Conservation (phyloP, 1,139 yeast species). For the Sugiyamaella castrensis region DNA sequence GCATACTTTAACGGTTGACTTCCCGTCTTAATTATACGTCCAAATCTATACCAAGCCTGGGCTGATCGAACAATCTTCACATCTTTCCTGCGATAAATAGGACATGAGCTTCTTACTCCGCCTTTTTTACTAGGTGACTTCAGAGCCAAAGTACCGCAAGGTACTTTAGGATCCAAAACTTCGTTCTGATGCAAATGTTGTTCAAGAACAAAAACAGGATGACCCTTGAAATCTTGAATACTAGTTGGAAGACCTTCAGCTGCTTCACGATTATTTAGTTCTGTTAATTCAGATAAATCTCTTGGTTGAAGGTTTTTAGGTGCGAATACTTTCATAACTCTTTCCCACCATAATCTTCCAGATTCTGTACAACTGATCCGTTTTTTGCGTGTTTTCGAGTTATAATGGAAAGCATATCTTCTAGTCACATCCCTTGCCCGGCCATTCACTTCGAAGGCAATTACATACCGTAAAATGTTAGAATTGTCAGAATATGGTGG, state of each 20-base stretch:
- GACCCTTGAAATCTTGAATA: slow-evolving; percentile 77
- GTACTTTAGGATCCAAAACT: slow-evolving; percentile 63
- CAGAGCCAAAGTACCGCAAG: slow-evolving; percentile 65
- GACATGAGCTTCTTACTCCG: slow-evolving; percentile 21
- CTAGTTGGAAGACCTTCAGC: slow-evolving; percentile 87
- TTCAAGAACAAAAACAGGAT: slow-evolving; percentile 83
- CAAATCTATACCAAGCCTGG: slow-evolving; percentile 81
- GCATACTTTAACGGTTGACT: slow-evolving; percentile 58
- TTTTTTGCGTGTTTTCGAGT: slow-evolving; percentile 71
- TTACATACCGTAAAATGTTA: slow-evolving; percentile 66
- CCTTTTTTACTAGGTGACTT: slow-evolving; percentile 15
- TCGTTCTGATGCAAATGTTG: slow-evolving; percentile 70
- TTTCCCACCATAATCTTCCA: slow-evolving; percentile 64
- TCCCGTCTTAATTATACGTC: slow-evolving; percentile 71
- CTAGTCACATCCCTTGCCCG: slow-evolving; percentile 80
- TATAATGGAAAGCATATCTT: slow-evolving; percentile 67
- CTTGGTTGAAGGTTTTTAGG: slow-evolving; percentile 42
- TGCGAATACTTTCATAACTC: slow-evolving; percentile 39
- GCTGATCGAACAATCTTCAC: slow-evolving; percentile 68
- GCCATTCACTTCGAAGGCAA: slow-evolving; percentile 69
- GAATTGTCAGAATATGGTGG: slow-evolving; percentile 64
- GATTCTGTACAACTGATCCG: slow-evolving; percentile 55
- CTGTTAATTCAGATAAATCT: slow-evolving; percentile 69
- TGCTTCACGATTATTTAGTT: slow-evolving; percentile 62
- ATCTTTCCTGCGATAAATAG: slow-evolving; percentile 63